Conservation (phyloP, 129 eudicot genomes). For the Ambrosia artemisiifolia region DNA sequence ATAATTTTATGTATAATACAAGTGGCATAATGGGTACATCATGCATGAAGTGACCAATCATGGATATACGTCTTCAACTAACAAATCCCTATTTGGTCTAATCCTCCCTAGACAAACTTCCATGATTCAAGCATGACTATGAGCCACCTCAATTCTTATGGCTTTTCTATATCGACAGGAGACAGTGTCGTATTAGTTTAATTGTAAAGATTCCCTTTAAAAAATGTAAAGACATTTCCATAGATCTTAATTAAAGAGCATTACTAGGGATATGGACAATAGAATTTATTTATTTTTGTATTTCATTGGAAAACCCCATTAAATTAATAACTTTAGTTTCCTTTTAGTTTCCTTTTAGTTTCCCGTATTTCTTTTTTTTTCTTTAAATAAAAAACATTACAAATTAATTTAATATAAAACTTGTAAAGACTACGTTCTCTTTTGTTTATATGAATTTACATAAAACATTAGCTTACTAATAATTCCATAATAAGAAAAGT, state of each 20-base stretch:
- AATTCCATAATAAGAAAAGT: no score
- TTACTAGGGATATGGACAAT: slow-evolving; percentile 32
- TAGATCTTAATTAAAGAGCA: slow-evolving; percentile 19
- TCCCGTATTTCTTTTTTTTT: no score
- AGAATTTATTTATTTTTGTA: neutral
- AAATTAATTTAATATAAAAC: no score
- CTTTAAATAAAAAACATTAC: no score
- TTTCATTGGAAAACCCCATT: neutral
- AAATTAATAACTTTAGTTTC: neutral
- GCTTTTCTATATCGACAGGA: slow-evolving; percentile 35
- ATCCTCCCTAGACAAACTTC: slow-evolving; percentile 37
- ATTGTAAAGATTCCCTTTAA: slow-evolving; percentile 23
- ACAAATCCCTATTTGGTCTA: slow-evolving; percentile 38
- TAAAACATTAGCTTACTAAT: no score
- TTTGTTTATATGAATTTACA: no score
- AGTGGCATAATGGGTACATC: slow-evolving; percentile 27
- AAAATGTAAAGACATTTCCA: slow-evolving; percentile 2
- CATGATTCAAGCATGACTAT: slow-evolving; percentile 45
- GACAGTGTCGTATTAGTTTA: slow-evolving; percentile 30
- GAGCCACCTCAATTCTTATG: slow-evolving; percentile 50
- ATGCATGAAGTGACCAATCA: slow-evolving; percentile 38
- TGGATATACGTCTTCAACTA: slow-evolving; percentile 32
- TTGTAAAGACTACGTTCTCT: no score
- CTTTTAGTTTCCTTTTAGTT: neutral
- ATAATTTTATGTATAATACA: neutral